Evolutionary conservation across 2,329 filamentous ascomycete species (phyloP).

Genomic region (Pseudogymnoascus sp.): DNA sequence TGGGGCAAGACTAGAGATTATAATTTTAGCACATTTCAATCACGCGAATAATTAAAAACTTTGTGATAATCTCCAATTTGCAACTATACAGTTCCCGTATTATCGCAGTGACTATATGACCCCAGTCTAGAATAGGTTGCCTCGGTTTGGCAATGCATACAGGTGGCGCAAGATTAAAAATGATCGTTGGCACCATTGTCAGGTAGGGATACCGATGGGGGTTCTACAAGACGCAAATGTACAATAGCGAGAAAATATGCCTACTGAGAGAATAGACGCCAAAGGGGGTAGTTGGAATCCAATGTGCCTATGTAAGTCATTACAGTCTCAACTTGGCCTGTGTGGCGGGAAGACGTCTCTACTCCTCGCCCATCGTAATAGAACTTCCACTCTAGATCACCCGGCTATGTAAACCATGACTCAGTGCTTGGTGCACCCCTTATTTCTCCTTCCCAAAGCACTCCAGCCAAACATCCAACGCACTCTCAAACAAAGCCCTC

Average conservation of each 20-base stretch:
- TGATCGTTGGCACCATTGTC: not conserved
- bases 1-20: too few species aligned
- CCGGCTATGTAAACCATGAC: not conserved
- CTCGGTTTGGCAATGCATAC: too few species aligned
- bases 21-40: too few species aligned
- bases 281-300: not conserved
- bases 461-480: slow-evolving; percentile 10
- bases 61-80: not conserved
- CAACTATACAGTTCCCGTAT: too few species aligned
- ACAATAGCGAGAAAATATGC: not conserved
- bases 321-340: not conserved
- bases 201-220: not conserved
- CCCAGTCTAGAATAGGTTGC: too few species aligned
- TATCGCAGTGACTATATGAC: too few species aligned
- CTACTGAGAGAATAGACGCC: not conserved
- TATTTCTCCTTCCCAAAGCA: slow-evolving; percentile 2
- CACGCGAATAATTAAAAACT: not conserved
- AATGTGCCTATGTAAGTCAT: not conserved
- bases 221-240: not conserved
- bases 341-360: not conserved
- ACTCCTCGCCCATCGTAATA: not conserved
- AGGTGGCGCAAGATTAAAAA: not conserved
- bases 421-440: not conserved
- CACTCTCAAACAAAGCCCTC: slow-evolving; percentile 7
- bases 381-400: not conserved